Base-by-base conservation (phyloP, 768 basidiomycete genomes). In the Hydnum rufescens region DNA sequence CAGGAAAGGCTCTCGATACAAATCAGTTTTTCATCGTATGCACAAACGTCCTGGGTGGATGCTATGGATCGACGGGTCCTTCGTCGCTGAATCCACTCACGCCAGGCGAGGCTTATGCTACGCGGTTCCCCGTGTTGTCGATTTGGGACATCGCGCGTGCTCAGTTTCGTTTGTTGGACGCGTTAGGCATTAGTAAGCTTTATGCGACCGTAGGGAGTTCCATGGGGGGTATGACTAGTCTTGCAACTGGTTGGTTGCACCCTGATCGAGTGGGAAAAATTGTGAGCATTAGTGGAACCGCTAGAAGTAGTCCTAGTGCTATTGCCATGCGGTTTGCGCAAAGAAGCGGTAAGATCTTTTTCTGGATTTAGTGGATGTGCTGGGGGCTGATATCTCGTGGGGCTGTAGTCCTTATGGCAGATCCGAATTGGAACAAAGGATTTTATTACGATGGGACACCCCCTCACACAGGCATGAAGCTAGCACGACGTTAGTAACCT, bases 401-500 rank as follows among this genome's bases (percentile, higher is more conserved):
- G 44, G 13, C 32, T 50, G 18, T 56, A 96, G 95, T 99, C 18
- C 75, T 99, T 51, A 99, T 99, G 95, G 85, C 93, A 1, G 95
- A 99, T 66, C 93, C 93, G 0, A 96, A 97, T 57, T 99, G 95
- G 95, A 99, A 97, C 56, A 80, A 89, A 32, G 95, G 95, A 3
- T 97, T 93, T 65, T 99, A 99, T 64, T 99, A 99, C 63, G 87
- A 93, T 54, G 72, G 74, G 4, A 63, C 92, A n/a, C 95, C 95
- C 1, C 95, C 95, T 0, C 95, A 99, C 63, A 85, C 80, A 1
- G 95, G 95, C 28, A 96, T 99, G 90, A 99, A 99, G 64, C 75
- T 99, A 19, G 95, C 95, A 26, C 76, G 95, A 58, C 95, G 92
- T 95, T 61, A 60, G 80, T 68, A 8, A 18, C 23, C 5, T 48